Conservation (phyloP, 164 flowering plant genomes). For the Umbellularia californica region DNA sequence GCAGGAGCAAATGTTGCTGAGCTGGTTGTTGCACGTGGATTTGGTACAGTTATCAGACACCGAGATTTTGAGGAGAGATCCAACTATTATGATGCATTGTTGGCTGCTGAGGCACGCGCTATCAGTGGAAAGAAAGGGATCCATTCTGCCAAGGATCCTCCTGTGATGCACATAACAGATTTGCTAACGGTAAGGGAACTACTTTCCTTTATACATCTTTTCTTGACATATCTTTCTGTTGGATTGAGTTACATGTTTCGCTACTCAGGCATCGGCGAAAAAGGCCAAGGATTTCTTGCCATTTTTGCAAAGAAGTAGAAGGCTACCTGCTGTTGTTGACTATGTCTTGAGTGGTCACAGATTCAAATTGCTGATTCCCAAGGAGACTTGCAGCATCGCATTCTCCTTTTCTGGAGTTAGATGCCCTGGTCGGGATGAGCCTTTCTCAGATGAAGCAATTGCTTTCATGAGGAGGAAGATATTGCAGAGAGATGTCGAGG, state of each 20-base stretch:
- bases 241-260: background rate
- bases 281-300: conserved; percentile 91
- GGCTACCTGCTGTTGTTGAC: conserved; percentile 83
- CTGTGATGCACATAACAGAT: conserved; percentile 82
- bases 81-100: conserved; percentile 82
- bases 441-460: conserved; percentile 91
- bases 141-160: conserved; percentile 81
- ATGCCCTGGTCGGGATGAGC: conserved; percentile 93
- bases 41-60: conserved; percentile 77
- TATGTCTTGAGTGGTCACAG: conserved; percentile 99
- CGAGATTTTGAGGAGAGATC: conserved; percentile 98
- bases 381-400: conserved; percentile 96
- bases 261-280: conserved; percentile 61
- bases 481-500: conserved; percentile 99
- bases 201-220: background rate
- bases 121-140: conserved; percentile 73
- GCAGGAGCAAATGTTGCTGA: conserved; percentile 75
- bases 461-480: conserved; percentile 94
- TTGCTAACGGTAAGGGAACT: conserved; percentile 45
- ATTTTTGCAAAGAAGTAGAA: conserved; percentile 73
- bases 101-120: conserved; percentile 91
- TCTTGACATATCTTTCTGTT: background rate
- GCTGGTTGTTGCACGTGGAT: conserved; percentile 76
- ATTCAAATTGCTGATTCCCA: conserved; percentile 80
- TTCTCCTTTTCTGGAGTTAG: conserved; percentile 94